Conservation (phyloP, 106 monocot genomes). For the Phalaenopsis aphrodite region DNA sequence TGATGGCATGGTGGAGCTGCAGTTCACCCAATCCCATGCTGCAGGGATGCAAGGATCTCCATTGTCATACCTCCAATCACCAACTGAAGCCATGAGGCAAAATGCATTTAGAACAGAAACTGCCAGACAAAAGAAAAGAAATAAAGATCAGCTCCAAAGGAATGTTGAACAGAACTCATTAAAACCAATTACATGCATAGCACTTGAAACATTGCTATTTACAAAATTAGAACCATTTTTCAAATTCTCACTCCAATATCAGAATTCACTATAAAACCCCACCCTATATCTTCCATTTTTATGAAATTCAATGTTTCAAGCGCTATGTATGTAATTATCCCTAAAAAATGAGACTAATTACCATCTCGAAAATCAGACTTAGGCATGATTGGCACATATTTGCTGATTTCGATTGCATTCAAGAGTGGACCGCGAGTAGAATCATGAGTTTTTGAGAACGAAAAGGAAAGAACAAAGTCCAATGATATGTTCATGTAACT, state of each 20-base stretch:
- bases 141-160: neutral
- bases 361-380: conserved; percentile 30
- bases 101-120: conserved; percentile 23
- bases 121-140: conserved; percentile 3
- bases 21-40: conserved; percentile 41
- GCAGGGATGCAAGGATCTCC: conserved; percentile 46
- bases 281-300: no score
- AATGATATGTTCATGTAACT: conserved; percentile 41
- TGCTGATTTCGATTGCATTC: conserved; percentile 50
- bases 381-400: conserved; percentile 30
- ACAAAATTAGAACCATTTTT: no score
- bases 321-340: no score
- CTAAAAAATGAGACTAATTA: conserved; percentile 5
- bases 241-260: no score
- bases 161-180: neutral
- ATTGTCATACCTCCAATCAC: conserved; percentile 27
- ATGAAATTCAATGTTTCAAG: no score
- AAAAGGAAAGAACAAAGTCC: conserved; percentile 37
- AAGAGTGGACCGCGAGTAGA: conserved; percentile 41
- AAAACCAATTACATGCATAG: neutral
- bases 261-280: no score
- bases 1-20: conserved; percentile 28
- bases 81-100: conserved; percentile 12
- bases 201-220: no score
- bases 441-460: conserved; percentile 32